Evolutionary conservation across 2,329 filamentous ascomycete species (phyloP), one percentile per base, ranked within the genome.

Genomic region (Cordyceps cicadae): DNA sequence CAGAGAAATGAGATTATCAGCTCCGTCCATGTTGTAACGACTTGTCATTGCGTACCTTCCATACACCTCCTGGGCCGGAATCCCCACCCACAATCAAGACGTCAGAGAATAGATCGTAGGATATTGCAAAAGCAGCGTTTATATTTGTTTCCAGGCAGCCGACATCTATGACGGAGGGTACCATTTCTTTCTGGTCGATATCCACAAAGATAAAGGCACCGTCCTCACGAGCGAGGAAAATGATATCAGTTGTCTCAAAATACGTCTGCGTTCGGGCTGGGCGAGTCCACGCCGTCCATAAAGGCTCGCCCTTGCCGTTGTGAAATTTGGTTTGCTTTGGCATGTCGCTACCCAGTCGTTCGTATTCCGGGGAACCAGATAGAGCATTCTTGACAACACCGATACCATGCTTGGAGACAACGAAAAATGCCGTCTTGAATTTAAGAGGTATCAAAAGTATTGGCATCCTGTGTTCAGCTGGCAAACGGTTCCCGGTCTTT

Each of bases 201-300:
- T 91, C 86, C 5, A 93, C 74, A 64, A 88, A 89, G 59, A 87
- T 82, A 11, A 97, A 81, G 54, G 87, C 77, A 3, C 94, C 94
- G 69, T 97, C 93, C 74, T 97, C 93, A 59, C 92, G 85, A 12
- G 88, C 89, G 17, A 99, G 77, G 69, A 94, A 96, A 54, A 97
- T 85, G 62, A 87, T 85, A 68, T 97, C 94, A 41, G 86, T 85
- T 19, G 77, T 80, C 59, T 81, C 76, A 57, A 82, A 82, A 65
- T 87, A 88, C 14, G 77, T 74, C 62, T 81, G 81, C 26, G 85
- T 81, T 8, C 93, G 86, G 62, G 85, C 81, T 2, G 92, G 89
- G 62, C 90, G 84, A 32, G 90, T 85, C 92, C 93, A 99, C 26
- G 88, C 85, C 3, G 88, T 88, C 89, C 92, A 97, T 3, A 90